phyloP scores from a whole-genome alignment of 345 rosid genomes.

The Schrenkiella parvula region DNA sequence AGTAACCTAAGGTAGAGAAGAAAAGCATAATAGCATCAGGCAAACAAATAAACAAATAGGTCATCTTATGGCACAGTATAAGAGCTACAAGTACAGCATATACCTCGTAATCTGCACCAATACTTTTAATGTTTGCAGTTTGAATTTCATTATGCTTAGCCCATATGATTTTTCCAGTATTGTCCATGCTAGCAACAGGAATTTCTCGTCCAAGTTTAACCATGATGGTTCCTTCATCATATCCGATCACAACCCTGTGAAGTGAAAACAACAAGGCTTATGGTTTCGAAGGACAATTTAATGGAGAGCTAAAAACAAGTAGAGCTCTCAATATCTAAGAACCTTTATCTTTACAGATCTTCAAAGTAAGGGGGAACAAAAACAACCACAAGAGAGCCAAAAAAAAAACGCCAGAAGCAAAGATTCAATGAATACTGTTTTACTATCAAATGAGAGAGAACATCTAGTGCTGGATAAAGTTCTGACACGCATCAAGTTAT shows the following conservation, averaged over 20 bases:
- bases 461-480: background rate
- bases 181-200: constrained; percentile 99
- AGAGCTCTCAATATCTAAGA: background rate
- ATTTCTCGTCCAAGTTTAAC: constrained; percentile 96
- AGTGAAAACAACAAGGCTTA: constrained; percentile 2
- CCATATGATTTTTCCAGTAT: constrained; percentile 96
- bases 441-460: background rate
- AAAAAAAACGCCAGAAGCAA: background rate
- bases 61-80: constrained; percentile 3
- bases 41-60: constrained; percentile 5
- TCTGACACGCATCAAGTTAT: background rate
- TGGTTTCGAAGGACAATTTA: background rate
- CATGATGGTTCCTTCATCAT: constrained; percentile 99
- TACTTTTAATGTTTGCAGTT: constrained; percentile 92
- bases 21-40: constrained; percentile 15
- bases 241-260: constrained; percentile 86
- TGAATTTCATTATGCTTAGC: constrained; percentile 99
- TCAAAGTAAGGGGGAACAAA: background rate
- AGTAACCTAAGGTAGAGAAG: constrained; percentile 55
- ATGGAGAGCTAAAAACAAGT: background rate
- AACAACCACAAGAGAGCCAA: background rate
- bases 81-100: constrained; percentile 9
- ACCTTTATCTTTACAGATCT: constrained; percentile 6
- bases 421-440: background rate
- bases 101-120: constrained; percentile 95